Evolutionary conservation across 306 rosid species (phyloP), one percentile per base, ranked within the genome.

Genomic region (Mimosa bimucronata): DNA sequence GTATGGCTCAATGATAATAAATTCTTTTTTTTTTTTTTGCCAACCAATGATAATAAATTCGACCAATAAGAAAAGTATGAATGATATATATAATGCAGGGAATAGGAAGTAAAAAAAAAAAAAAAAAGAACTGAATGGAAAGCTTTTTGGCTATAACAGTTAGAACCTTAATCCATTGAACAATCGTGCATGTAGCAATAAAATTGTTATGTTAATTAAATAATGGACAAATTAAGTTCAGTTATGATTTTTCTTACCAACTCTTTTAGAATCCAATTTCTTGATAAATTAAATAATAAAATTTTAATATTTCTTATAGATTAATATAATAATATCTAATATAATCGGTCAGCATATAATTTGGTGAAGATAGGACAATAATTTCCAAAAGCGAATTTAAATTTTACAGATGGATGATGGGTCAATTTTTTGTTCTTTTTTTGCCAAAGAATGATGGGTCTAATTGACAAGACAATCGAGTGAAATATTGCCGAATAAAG

Each of bases 181-280:
- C 89, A 90, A 94, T 92, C 88, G n/a, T n/a, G n/a, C n/a, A 94
- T 89, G 83, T 75, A 77, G 85, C 74, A 72, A 91, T 86, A 87
- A 77, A 89, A 29, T 86, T 83, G 78, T 83, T 81, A 45, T 74
- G 40, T 29, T 62, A 62, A 12, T 50, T 50, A 50, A 50, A 60
- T 26, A 60, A 60, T 29, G 21, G 11, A 13, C 3, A 62, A 5
- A 0, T 14, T 48, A 15, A 46, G 19, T 26, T 28, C 13, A 14
- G 11, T 15, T 62, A 28, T 29, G 14, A 62, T 62, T 13, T 26
- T n/a, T n/a, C 14, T 57, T 6, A 18, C 23, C 13, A 62, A 6
- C 40, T 28, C 13, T 28, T 25, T 29, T 28, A 13, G 15, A 28
- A 29, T 14, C 40, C 3, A 12, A 14, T 62, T 29, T 62, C 5